Base-by-base conservation (phyloP, 2,329 filamentous ascomycete species). In the Tolypocladium nubicola region DNA sequence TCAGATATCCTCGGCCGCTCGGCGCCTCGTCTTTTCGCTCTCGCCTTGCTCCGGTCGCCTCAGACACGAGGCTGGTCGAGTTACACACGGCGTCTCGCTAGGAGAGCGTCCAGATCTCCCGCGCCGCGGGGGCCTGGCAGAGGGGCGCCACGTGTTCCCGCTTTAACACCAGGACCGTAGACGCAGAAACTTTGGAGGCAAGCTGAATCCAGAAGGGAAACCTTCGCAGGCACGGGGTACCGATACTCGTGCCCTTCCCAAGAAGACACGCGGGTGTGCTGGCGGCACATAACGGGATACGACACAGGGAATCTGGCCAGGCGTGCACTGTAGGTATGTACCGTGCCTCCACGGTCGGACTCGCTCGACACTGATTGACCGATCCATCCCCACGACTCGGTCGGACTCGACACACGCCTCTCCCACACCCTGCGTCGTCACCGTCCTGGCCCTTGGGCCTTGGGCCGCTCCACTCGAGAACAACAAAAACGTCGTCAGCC, bases 401-500 rank as follows among this genome's bases (percentile, higher is more conserved):
- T 39, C 16, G 21, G 41, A 43, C 39, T 45, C n/a, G 53, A 37
- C 40, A 30, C 53, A 43, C 53, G 53, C 41, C 53, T 43, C 30
- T 47, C 39, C 21, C 53, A 41, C 53, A 37, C 53, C 41, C 54
- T 38, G 54, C 54, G 41, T 55, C 54, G 54, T 55, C 54, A 55
- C 54, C 54, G 39, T 43, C 53, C n/a, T 39, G 33, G 30, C 13
- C 10, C 43, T 26, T 45, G 30, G 47, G 11, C 47, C 54, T 40
- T 55, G 43, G 37, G 19, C 33, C 16, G 54, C 54, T 55, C 54
- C 54, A 55, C 54, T 55, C 54, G 23, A 38, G 5, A 35, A 35
- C 37, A 41, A 52, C 54, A 56, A 56, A 52, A 56, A 50, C 33
- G 45, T 45, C 53, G 53, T 52, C 54, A 56, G 54, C 54, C 54